Percentiles rank a stretch among this genome's conserved stretches.
Conservation (phyloP, 176 grass and related monocot species). For the Oryza rufipogon region DNA sequence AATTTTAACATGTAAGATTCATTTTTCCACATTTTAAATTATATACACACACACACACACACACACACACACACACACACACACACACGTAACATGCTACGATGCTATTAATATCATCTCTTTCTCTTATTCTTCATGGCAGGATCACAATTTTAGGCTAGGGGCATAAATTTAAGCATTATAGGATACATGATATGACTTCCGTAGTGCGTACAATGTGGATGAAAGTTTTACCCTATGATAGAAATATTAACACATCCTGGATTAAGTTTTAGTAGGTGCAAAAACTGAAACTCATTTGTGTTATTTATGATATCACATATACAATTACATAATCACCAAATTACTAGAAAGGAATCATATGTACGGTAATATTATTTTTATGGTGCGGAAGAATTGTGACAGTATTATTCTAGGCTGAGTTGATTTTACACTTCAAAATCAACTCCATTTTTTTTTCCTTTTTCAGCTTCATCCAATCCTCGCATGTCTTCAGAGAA, state of each 20-base stretch:
- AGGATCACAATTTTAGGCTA: conserved; percentile 18
- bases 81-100: not conserved
- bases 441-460: not conserved
- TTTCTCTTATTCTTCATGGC: not conserved
- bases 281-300: too few species aligned
- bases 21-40: not conserved
- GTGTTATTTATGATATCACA: too few species aligned
- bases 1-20: not conserved
- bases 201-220: not conserved
- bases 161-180: not conserved
- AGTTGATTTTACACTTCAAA: not conserved
- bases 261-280: not conserved
- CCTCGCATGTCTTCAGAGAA: conserved; percentile 11
- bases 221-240: not conserved
- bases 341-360: too few species aligned
- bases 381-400: too few species aligned
- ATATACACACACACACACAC: not conserved
- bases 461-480: not conserved
- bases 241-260: not conserved
- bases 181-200: not conserved
- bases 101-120: not conserved
- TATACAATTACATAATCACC: too few species aligned
- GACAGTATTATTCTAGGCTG: too few species aligned
- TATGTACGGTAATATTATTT: too few species aligned
- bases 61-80: too few species aligned